Percentiles rank a stretch among this genome's conserved stretches.
phyloP scores from a whole-genome alignment of 495 filamentous ascomycete species.

The Xylaria grammica region DNA sequence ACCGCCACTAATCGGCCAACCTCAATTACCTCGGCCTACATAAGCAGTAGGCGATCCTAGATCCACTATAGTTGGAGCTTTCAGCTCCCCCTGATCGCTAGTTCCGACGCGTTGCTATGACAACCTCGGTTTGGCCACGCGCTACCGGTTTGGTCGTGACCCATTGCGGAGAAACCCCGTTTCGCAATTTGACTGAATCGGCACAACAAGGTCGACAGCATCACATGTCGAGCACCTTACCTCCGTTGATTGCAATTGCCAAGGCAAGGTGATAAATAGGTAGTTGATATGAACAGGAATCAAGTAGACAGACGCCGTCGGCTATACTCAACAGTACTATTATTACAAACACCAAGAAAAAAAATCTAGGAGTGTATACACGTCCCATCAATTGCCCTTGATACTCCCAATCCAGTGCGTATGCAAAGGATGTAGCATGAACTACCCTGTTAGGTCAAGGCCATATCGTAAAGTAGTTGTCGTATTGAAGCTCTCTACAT shows the following conservation, averaged over 20 bases:
- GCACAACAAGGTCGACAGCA: slow-evolving; percentile 20
- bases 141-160: slow-evolving; percentile 22
- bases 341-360: too few relatives aligned
- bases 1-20: slow-evolving; percentile 11
- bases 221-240: slow-evolving; percentile 9
- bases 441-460: too few relatives aligned
- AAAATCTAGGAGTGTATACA: too few relatives aligned
- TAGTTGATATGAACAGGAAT: too few relatives aligned
- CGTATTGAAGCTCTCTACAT: too few relatives aligned
- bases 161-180: slow-evolving; percentile 30
- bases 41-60: background rate
- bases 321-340: too few relatives aligned
- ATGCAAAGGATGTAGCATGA: too few relatives aligned
- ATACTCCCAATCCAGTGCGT: too few relatives aligned
- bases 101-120: slow-evolving; percentile 36
- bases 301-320: too few relatives aligned
- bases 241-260: slow-evolving; percentile 13
- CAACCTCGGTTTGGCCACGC: slow-evolving; percentile 31
- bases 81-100: slow-evolving; percentile 34
- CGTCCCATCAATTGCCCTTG: too few relatives aligned
- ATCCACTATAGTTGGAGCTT: slow-evolving; percentile 7
- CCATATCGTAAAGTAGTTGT: too few relatives aligned
- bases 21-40: slow-evolving; percentile 11
- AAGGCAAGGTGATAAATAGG: too few relatives aligned
- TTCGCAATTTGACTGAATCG: slow-evolving; percentile 20